Evolutionary conservation across 306 rosid genomes (phyloP).

Genomic region (Vigna angularis): DNA sequence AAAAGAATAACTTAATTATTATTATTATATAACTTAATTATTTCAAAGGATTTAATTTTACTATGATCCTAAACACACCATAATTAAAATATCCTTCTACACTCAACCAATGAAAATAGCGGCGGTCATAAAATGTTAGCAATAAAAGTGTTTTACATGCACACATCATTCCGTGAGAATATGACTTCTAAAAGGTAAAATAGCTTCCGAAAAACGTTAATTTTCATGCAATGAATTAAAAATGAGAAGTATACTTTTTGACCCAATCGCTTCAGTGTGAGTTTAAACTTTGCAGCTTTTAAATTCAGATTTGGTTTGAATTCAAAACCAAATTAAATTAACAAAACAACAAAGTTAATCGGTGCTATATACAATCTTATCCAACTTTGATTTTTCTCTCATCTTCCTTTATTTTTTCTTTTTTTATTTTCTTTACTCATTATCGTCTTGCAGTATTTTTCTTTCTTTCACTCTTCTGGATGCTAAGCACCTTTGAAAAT

Average conservation of each 20-base stretch:
- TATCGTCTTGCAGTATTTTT: neutral
- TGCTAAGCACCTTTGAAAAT: neutral
- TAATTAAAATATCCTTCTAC: no score
- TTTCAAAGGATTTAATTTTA: no score
- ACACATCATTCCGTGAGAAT: no score
- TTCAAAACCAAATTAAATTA: slow-evolving; percentile 6
- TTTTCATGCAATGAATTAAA: no score
- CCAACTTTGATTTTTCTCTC: neutral
- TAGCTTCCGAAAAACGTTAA: no score
- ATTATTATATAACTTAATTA: no score
- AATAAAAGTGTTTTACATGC: no score
- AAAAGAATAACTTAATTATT: no score
- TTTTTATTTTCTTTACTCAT: neutral
- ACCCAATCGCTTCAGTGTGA: slow-evolving; percentile 8
- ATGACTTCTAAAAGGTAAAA: no score
- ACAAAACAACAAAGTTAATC: neutral
- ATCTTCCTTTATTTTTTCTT: neutral
- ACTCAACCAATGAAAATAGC: no score
- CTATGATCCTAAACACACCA: no score
- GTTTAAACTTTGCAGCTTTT: neutral
- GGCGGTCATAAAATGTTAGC: no score
- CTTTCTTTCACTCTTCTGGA: neutral
- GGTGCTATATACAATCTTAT: neutral
- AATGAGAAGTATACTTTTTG: neutral
- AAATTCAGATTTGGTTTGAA: slow-evolving; percentile 2